Evolutionary conservation across 108 stramenopile species (phyloP).

Genomic region (Pinguiococcus pyrenoidosus): DNA sequence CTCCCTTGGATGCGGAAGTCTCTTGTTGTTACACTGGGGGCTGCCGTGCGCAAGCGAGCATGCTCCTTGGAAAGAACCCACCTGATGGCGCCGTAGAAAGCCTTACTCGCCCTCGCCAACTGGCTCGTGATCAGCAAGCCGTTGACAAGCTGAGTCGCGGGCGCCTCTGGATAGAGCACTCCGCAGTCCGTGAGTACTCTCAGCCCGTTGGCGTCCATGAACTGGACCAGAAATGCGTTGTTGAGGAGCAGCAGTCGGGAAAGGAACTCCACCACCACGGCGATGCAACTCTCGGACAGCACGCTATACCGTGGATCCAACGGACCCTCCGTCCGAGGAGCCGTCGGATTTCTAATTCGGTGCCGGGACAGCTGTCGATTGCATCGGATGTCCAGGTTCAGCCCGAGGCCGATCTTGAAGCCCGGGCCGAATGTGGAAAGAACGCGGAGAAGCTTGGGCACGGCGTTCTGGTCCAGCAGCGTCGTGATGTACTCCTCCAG

Average conservation of each 20-base stretch:
- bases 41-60: no score
- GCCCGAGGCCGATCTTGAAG: no score
- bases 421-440: no score
- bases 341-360: not conserved
- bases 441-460: not conserved
- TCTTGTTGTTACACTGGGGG: no score
- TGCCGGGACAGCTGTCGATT: not conserved
- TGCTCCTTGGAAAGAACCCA: no score
- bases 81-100: no score
- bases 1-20: no score
- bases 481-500: no score
- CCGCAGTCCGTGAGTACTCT: conserved; percentile 1
- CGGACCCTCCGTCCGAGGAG: no score
- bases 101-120: conserved; percentile 14
- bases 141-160: conserved; percentile 1
- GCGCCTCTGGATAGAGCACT: conserved; percentile 1
- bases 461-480: not conserved
- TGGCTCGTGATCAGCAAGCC: conserved; percentile 18
- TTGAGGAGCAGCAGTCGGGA: conserved; percentile 11
- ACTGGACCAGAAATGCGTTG: conserved; percentile 6
- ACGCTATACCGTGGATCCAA: no score
- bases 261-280: not conserved
- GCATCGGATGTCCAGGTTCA: no score
- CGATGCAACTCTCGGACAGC: not conserved
- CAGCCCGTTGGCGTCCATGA: conserved; percentile 1